Percentiles rank a stretch among this genome's conserved stretches.
Conservation (phyloP, 805 yeast species). For the Maudiozyma turicensis region DNA sequence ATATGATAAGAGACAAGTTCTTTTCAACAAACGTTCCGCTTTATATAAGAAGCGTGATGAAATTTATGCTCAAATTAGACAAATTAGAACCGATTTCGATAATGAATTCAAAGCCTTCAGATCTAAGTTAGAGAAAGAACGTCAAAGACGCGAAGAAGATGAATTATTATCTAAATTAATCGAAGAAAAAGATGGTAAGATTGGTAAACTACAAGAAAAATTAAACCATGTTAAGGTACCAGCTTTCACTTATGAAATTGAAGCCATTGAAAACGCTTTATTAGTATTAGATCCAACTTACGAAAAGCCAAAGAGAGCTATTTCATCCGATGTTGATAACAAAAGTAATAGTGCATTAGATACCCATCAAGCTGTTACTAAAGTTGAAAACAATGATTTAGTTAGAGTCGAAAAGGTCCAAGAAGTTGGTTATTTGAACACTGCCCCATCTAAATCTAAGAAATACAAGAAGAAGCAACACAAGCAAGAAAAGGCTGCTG, state of each 20-base stretch:
- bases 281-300: constrained; percentile 68
- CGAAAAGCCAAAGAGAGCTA: constrained; percentile 42
- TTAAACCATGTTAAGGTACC: constrained; percentile 69
- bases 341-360: constrained; percentile 14
- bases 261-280: constrained; percentile 63
- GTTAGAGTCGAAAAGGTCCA: constrained; percentile 39
- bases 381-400: constrained; percentile 55
- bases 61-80: constrained; percentile 55
- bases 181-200: constrained; percentile 42
- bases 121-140: constrained; percentile 60
- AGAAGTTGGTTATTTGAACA: constrained; percentile 39
- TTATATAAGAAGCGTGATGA: constrained; percentile 60
- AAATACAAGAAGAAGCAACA: constrained; percentile 45
- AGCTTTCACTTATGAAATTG: constrained; percentile 75
- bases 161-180: constrained; percentile 38
- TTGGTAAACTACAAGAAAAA: constrained; percentile 56
- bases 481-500: constrained; percentile 8
- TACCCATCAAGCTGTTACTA: constrained; percentile 34
- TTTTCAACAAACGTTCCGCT: constrained; percentile 57
- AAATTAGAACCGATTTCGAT: constrained; percentile 65
- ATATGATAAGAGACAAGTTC: constrained; percentile 54
- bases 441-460: constrained; percentile 40
- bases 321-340: constrained; percentile 26
- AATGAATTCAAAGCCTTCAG: constrained; percentile 65
- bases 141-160: constrained; percentile 52